Evolutionary conservation across 192 early-diverging fungal species (phyloP).

Genomic region (Dissophora ornata): DNA sequence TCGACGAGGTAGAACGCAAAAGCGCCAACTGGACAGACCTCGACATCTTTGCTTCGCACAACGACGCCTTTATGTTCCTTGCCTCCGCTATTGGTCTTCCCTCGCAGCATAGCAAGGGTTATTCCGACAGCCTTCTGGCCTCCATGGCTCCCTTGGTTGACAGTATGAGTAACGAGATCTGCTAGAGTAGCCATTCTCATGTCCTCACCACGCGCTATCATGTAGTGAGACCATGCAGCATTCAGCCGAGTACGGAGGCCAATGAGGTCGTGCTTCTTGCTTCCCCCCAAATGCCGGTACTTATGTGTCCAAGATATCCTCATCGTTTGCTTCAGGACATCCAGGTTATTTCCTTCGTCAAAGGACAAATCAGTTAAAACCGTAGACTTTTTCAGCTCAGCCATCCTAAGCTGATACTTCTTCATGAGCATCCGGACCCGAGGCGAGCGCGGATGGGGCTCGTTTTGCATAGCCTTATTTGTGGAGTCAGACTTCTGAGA

Average conservation of each 20-base stretch:
- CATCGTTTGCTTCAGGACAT: neutral
- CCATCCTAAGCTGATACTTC: too few relatives aligned
- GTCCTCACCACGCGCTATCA: slow-evolving; percentile 7
- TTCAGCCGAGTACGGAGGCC: too few relatives aligned
- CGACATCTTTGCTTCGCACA: neutral
- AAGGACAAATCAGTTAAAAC: neutral
- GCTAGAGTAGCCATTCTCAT: neutral
- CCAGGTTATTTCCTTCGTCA: neutral
- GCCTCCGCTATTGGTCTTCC: neutral
- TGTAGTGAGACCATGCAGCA: slow-evolving; percentile 2
- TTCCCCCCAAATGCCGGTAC: too few relatives aligned
- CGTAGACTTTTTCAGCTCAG: neutral
- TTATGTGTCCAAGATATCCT: neutral
- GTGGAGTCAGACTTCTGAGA: slow-evolving; percentile 1
- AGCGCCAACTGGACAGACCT: slow-evolving; percentile 8
- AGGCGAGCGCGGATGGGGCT: slow-evolving; percentile 3
- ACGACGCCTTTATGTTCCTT: too few relatives aligned
- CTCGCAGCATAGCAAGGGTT: slow-evolving; percentile 2
- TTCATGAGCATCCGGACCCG: neutral
- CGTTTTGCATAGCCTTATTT: neutral
- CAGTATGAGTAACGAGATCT: neutral
- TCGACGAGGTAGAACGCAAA: slow-evolving; percentile 18
- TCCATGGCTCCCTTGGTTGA: too few relatives aligned
- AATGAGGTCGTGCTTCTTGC: neutral
- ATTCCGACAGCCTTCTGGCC: neutral